A percentile compares a stretch with the other conserved stretches of the same genome.
phyloP scores from a whole-genome alignment of 2,329 filamentous ascomycete genomes.

The Ophiostoma fasciatum region DNA sequence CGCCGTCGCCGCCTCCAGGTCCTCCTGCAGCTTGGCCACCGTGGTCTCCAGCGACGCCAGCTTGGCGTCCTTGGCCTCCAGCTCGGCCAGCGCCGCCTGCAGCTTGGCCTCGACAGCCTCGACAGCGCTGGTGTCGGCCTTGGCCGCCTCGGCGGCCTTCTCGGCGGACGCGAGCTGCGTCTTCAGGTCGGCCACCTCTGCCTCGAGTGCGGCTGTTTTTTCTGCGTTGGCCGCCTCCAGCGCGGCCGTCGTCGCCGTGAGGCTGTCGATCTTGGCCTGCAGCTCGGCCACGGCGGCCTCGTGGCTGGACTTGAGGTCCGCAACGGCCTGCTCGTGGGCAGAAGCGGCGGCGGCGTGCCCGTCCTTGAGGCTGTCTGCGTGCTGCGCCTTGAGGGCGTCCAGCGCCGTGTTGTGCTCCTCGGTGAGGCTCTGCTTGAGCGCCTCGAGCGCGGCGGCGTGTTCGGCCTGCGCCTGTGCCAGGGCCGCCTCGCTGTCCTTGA shows the following conservation, averaged over 20 bases:
- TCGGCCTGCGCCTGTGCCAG: slow-evolving; percentile 27
- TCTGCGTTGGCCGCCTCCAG: slow-evolving; percentile 30
- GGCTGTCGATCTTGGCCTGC: slow-evolving; percentile 39
- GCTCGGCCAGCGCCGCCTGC: slow-evolving; percentile 30
- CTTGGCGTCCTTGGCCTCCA: slow-evolving; percentile 27
- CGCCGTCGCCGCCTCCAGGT: slow-evolving; percentile 23
- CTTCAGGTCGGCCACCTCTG: slow-evolving; percentile 36
- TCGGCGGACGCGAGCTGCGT: slow-evolving; percentile 31
- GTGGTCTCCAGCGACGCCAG: slow-evolving; percentile 28
- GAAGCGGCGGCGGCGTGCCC: slow-evolving; percentile 27
- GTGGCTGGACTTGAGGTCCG: slow-evolving; percentile 35
- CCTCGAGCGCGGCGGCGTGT: slow-evolving; percentile 33
- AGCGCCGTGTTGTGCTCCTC: slow-evolving; percentile 36
- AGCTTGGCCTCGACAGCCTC: slow-evolving; percentile 28
- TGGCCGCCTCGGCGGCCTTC: slow-evolving; percentile 26
- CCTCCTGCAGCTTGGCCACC: slow-evolving; percentile 19
- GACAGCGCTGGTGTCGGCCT: slow-evolving; percentile 24
- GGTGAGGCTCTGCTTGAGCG: slow-evolving; percentile 32
- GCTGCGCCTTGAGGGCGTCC: slow-evolving; percentile 35
- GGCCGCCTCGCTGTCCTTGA: slow-evolving; percentile 23
- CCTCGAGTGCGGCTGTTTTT: slow-evolving; percentile 35
- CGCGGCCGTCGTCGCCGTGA: slow-evolving; percentile 31
- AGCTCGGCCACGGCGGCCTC: slow-evolving; percentile 32
- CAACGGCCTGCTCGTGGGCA: slow-evolving; percentile 33
- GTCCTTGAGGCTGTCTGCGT: slow-evolving; percentile 34